These are phyloP conservation scores for Fomitopsis pinicola DNA, from an alignment of 1,284 basidiomycete species.

Conservation along the genomic window DNA sequence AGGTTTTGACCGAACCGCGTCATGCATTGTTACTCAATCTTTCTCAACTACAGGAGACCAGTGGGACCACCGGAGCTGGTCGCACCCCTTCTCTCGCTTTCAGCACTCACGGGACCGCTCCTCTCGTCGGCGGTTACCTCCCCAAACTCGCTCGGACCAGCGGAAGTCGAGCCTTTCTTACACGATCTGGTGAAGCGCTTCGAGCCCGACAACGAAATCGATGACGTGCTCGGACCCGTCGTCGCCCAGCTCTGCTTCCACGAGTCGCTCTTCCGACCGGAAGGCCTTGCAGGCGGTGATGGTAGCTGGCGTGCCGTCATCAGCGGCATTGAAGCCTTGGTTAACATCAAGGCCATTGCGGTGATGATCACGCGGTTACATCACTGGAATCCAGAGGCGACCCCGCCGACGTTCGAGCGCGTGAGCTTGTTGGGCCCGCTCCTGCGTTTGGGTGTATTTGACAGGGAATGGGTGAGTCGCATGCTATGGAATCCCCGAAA, in stretches of 20 bases:
- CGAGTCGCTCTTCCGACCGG: slow-evolving; percentile 53
- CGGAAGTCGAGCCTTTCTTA: slow-evolving; percentile 67
- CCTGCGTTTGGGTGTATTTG: slow-evolving; percentile 78
- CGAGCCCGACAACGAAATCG: slow-evolving; percentile 41
- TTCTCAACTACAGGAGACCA: slow-evolving; percentile 42
- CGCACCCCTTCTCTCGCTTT: slow-evolving; percentile 68
- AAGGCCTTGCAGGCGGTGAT: slow-evolving; percentile 67
- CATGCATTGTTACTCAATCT: slow-evolving; percentile 10
- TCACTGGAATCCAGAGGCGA: slow-evolving; percentile 67
- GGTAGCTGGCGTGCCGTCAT: slow-evolving; percentile 85
- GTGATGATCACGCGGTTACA: slow-evolving; percentile 69
- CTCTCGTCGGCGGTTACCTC: slow-evolving; percentile 42
- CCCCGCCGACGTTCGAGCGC: slow-evolving; percentile 59
- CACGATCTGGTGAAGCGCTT: slow-evolving; percentile 71
- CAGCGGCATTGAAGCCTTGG: slow-evolving; percentile 76
- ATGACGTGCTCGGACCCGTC: slow-evolving; percentile 45
- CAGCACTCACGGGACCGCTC: slow-evolving; percentile 58
- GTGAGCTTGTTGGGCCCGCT: slow-evolving; percentile 76
- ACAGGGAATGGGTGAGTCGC: slow-evolving; percentile 77
- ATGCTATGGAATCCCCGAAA: not conserved
- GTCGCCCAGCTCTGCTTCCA: slow-evolving; percentile 58
- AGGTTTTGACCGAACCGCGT: slow-evolving; percentile 24
- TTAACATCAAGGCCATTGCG: slow-evolving; percentile 82
- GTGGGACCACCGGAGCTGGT: slow-evolving; percentile 78
- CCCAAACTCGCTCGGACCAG: slow-evolving; percentile 36